Conservation (phyloP, 2,329 filamentous ascomycete species). For the Talaromyces albobiverticillius region DNA sequence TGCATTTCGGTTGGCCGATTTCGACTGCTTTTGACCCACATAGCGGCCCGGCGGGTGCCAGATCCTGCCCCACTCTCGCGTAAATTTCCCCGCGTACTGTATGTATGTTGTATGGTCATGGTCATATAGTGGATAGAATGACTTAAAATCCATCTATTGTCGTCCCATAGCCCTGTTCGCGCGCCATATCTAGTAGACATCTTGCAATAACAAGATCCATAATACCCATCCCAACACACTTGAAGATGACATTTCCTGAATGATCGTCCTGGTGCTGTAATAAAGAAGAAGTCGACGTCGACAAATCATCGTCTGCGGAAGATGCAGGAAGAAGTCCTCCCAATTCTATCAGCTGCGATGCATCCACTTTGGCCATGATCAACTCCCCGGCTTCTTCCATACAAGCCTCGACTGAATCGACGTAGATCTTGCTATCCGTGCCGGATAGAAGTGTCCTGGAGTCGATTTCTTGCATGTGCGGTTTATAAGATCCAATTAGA, state of each 20-base stretch:
- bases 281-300: background rate
- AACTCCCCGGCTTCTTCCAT: constrained; percentile 48
- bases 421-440: constrained; percentile 61
- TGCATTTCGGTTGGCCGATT: background rate
- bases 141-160: constrained; percentile 3
- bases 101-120: too few species aligned
- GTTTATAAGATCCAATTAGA: constrained; percentile 54
- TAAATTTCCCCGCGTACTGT: background rate
- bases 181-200: constrained; percentile 37
- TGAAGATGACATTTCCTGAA: constrained; percentile 45
- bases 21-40: background rate
- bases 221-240: constrained; percentile 51
- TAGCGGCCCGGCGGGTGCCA: background rate
- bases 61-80: constrained; percentile 1
- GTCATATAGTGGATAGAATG: background rate
- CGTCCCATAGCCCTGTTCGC: constrained; percentile 17
- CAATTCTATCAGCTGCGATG: constrained; percentile 41
- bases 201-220: constrained; percentile 50
- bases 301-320: constrained; percentile 14
- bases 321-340: constrained; percentile 33
- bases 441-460: constrained; percentile 49
- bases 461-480: constrained; percentile 53
- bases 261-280: constrained; percentile 24
- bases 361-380: constrained; percentile 37
- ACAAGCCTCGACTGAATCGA: constrained; percentile 55